Base-by-base conservation (phyloP, 345 rosid species). In the Aquilaria sinensis region DNA sequence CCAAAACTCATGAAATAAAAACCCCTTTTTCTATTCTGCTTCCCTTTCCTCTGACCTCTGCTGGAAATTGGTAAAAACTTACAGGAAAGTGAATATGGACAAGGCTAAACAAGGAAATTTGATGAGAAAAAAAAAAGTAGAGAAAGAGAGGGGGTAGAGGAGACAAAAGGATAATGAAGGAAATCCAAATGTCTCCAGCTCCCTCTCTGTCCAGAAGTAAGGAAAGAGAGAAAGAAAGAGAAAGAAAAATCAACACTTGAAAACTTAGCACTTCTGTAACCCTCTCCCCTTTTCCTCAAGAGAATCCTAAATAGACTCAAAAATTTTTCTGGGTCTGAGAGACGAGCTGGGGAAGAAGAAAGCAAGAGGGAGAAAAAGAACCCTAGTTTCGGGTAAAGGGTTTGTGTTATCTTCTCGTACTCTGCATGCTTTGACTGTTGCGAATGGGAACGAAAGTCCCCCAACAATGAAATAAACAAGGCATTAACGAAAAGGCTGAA, bases 1-100 rank as follows among this genome's bases (percentile, higher is more conserved):
- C 90, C 94, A 78, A 87, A 82, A 81, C 85, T 87, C 94, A 87
- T 84, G 58, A 84, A 77, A 73, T 37, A 48, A 31, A 30, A 1
- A 37, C 31, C 47, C 34, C 13, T 70, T 67, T 46, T 54, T n/a
- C 16, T 23, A 29, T 37, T 67, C 15, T 45, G 46, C 65, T 56
- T 37, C 57, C 57, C 15, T 10, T 34, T 49, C 49, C 16, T 30
- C 30, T 56, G 41, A 60, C 47, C 16, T 59, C 55, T 53, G 51
- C 63, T 57, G 50, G 58, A 48, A 54, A 64, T 60, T 47, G 60
- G 29, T 51, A 68, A 57, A 53, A 45, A 12, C 29, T 14, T 55
- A 23, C 41, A 23, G 23, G 23, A 23, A 51, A 16, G 43, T 15
- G 31, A 45, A 65, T 31, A 65, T 46, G 31, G 49, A 11, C 41